A percentile compares a stretch with the other conserved stretches of the same genome.
These are phyloP conservation scores for Phalaenopsis aphrodite DNA, from an alignment of 106 monocot species.

Conservation along the genomic window DNA sequence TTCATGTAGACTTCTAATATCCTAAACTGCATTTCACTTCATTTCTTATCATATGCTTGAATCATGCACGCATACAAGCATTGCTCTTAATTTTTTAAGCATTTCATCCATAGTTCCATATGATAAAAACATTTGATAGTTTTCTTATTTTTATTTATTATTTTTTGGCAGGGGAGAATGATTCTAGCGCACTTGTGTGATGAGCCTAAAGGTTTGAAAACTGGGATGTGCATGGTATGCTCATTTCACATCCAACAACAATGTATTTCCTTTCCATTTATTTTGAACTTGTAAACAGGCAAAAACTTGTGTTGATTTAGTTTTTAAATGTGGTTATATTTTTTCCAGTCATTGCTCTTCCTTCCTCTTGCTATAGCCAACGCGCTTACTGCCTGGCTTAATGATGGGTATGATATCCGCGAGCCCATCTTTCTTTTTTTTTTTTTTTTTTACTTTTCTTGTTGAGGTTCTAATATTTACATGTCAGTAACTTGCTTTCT, in stretches of 20 bases:
- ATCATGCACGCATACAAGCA: too few relatives aligned
- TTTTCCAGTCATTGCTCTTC: constrained; percentile 59
- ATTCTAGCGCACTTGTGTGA: constrained; percentile 99
- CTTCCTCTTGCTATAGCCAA: constrained; percentile 96
- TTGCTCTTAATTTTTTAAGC: too few relatives aligned
- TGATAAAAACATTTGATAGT: too few relatives aligned
- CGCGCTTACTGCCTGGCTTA: constrained; percentile 69
- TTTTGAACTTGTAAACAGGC: background rate
- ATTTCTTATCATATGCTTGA: too few relatives aligned
- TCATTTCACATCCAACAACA: background rate
- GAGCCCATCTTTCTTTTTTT: background rate
- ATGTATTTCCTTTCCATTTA: background rate
- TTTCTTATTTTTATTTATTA: background rate
- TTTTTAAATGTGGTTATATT: background rate
- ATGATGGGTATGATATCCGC: constrained; percentile 57
- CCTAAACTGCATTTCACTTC: too few relatives aligned
- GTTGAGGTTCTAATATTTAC: background rate
- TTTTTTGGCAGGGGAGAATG: constrained; percentile 75
- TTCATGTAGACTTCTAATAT: too few relatives aligned
- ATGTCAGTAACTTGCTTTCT: constrained; percentile 1
- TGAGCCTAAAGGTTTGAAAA: constrained; percentile 95
- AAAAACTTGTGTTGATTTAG: background rate
- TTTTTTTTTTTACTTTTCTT: background rate
- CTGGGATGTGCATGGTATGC: constrained; percentile 96
- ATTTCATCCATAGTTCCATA: too few relatives aligned